Percentiles rank a stretch among this genome's conserved stretches.
These are phyloP conservation scores for Solanum gracilifrons DNA, from an alignment of 257 asterid genomes.

Conservation along the genomic window DNA sequence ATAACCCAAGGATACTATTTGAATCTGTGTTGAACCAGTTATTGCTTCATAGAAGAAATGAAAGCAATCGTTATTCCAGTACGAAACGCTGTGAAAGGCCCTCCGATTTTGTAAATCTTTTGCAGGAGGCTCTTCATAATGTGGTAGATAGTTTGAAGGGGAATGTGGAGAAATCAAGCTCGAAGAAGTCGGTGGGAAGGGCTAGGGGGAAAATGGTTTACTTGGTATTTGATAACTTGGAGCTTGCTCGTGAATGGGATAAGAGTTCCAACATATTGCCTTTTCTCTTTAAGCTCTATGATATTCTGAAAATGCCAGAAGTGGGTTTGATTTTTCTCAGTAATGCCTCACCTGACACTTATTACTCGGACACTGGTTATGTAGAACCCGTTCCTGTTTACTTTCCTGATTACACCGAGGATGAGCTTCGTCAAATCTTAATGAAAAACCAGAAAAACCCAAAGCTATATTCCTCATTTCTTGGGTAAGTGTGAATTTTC, in stretches of 20 bases:
- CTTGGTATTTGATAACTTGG: slow-evolving; percentile 70
- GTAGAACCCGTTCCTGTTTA: slow-evolving; percentile 63
- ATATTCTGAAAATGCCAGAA: slow-evolving; percentile 65
- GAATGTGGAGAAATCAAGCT: slow-evolving; percentile 27
- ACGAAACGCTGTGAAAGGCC: slow-evolving; percentile 77
- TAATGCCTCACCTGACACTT: slow-evolving; percentile 61
- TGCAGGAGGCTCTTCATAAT: slow-evolving; percentile 55
- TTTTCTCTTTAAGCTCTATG: slow-evolving; percentile 59
- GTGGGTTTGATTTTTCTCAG: slow-evolving; percentile 78
- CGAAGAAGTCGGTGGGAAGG: slow-evolving; percentile 33
- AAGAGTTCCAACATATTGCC: slow-evolving; percentile 43
- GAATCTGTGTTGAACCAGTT: slow-evolving; percentile 87
- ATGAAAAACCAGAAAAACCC: slow-evolving; percentile 49
- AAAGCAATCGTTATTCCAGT: slow-evolving; percentile 54
- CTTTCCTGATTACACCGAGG: slow-evolving; percentile 80
- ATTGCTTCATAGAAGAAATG: slow-evolving; percentile 64
- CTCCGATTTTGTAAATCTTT: slow-evolving; percentile 69
- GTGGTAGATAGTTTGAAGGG: slow-evolving; percentile 39
- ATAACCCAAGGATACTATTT: slow-evolving; percentile 65
- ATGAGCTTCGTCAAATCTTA: slow-evolving; percentile 63
- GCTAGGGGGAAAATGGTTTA: slow-evolving; percentile 68
- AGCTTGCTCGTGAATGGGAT: slow-evolving; percentile 72
- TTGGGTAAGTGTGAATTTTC: slow-evolving; percentile 47
- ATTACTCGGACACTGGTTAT: slow-evolving; percentile 62
- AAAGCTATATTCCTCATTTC: slow-evolving; percentile 72